Base-by-base conservation (phyloP, 495 filamentous ascomycete species). In the Aspergillus mulundensis region DNA sequence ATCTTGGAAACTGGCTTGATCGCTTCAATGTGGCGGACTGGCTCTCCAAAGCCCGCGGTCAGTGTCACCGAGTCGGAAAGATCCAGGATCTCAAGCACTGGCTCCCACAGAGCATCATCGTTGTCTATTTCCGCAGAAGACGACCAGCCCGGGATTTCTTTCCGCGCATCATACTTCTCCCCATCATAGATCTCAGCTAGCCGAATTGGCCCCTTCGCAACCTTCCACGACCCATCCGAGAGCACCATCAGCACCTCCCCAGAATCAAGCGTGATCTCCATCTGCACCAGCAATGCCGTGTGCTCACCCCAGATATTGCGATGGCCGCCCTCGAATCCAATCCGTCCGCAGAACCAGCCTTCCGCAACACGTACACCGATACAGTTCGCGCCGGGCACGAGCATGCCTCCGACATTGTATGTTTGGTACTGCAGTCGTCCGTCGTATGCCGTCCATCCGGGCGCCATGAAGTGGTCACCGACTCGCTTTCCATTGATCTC, bases 241-340 rank as follows among this genome's bases (percentile, higher is more conserved):
- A 42, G 19, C 11, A 52, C n/a, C 10, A 1, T 52, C 16, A 24
- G 8, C 16, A 40, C 36, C 24, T 41, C 18, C 14, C 49, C 49
- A 42, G 21, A 16, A 8, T 8, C 25, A 28, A 40, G 20, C 7
- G 24, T 45, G 1, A 54, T 11, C 5, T 44, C 51, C 51, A 54
- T 21, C 51, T 44, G 39, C n/a, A 36, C 51, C 3, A 54, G 40
- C 23, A 54, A 21, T 5, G 51, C 51, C 4, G 41, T 45, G 34
- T 54, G 40, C 0, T 39, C 23, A 21, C 51, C 51, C 51, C 51
- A 54, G 40, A 54, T 54, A 36, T 54, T 54, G 2, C 51, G 51
- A 21, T 54, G 25, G 1, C 51, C 40, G 3, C 51, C 51, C 11
- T 44, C 39, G 16, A 44, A 54, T 5, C 51, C 39, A 20, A 54